phyloP scores from a whole-genome alignment of 2,329 filamentous ascomycete genomes.

The Paecilomyces fulvus region DNA sequence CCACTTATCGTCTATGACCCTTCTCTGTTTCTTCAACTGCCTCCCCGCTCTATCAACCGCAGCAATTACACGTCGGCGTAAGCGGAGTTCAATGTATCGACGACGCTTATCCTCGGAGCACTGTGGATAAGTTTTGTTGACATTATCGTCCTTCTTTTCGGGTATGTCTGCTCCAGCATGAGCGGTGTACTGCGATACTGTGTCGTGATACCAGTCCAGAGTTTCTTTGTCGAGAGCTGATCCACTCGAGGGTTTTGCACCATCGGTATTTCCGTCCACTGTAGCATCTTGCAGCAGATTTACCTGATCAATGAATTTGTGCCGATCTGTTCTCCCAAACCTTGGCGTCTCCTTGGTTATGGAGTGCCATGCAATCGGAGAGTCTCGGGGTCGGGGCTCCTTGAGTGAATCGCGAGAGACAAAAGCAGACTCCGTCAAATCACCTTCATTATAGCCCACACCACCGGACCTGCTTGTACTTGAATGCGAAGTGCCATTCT shows the following conservation, averaged over 20 bases:
- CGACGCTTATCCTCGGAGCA: neutral
- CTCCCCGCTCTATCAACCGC: conserved; percentile 10
- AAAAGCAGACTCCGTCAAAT: neutral
- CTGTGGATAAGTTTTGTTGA: conserved; percentile 1
- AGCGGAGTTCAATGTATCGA: neutral
- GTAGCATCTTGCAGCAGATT: neutral
- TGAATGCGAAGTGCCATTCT: neutral
- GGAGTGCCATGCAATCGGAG: neutral
- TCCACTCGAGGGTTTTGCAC: neutral
- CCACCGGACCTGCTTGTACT: neutral
- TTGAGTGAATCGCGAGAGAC: neutral
- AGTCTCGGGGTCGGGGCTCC: neutral
- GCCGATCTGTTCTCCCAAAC: neutral
- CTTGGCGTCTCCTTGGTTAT: neutral
- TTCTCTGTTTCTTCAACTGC: conserved; percentile 10
- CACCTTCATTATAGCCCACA: neutral
- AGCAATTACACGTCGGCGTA: conserved; percentile 6
- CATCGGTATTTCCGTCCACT: neutral
- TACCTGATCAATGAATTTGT: neutral
- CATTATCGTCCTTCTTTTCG: neutral
- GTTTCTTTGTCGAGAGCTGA: neutral
- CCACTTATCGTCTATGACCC: conserved; percentile 11
- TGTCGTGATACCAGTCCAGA: neutral
- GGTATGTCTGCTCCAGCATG: neutral
- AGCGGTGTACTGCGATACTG: neutral